A percentile compares a stretch with the other conserved stretches of the same genome.
Conservation (phyloP, 441 rosid species). For the Jatropha podagrica region DNA sequence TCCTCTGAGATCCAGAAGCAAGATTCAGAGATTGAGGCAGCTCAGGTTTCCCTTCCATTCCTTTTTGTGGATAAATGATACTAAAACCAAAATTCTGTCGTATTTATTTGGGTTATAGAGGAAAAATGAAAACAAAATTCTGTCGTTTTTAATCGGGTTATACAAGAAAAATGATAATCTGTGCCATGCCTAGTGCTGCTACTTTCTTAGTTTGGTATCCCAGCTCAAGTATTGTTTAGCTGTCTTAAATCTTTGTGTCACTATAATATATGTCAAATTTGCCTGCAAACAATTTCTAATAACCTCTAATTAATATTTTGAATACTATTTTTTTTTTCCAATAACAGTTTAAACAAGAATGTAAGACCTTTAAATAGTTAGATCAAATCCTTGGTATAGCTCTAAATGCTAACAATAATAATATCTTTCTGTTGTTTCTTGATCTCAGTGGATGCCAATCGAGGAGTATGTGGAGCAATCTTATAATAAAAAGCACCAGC, state of each 20-base stretch:
- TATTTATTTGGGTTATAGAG: too few relatives aligned
- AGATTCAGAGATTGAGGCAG: constrained; percentile 19
- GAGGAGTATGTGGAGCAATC: constrained; percentile 55
- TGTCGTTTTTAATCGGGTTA: background rate
- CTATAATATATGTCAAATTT: too few relatives aligned
- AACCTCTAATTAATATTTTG: too few relatives aligned
- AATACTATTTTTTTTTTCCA: too few relatives aligned
- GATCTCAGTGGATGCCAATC: constrained; percentile 61
- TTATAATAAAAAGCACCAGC: constrained; percentile 32
- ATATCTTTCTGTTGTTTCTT: background rate
- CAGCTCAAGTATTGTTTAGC: background rate
- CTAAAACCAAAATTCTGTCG: background rate
- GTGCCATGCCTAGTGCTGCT: background rate
- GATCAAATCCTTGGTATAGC: background rate
- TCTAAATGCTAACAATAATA: too few relatives aligned
- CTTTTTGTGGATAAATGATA: background rate
- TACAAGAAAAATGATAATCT: background rate
- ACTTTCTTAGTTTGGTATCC: background rate
- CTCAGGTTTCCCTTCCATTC: background rate
- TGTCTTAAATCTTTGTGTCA: too few relatives aligned
- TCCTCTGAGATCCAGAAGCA: constrained; percentile 8
- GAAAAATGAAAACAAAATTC: too few relatives aligned
- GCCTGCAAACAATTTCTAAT: too few relatives aligned
- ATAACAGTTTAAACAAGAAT: too few relatives aligned
- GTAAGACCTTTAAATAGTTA: background rate